A percentile compares a stretch with the other conserved stretches of the same genome.
Conservation (phyloP, 768 basidiomycete species). For the Boletus rubropictus region DNA sequence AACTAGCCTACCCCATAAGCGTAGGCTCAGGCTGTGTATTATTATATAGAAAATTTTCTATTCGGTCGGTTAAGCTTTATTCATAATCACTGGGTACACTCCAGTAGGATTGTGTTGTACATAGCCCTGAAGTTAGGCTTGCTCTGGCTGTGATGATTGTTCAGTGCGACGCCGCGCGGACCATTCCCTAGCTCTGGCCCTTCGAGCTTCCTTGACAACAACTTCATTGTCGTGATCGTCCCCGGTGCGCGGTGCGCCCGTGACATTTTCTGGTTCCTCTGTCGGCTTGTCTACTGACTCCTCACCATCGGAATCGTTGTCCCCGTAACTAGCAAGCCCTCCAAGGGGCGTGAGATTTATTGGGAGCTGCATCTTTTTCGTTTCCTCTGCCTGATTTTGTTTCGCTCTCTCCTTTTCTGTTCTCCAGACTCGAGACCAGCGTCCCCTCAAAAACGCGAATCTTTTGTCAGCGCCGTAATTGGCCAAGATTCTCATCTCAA, state of each 20-base stretch:
- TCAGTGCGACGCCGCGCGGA: conserved; percentile 42
- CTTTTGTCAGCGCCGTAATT: conserved; percentile 75
- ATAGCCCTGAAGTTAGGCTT: background rate
- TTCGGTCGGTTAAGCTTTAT: too few species aligned
- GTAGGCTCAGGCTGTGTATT: background rate
- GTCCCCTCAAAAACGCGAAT: conserved; percentile 77
- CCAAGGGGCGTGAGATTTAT: conserved; percentile 34
- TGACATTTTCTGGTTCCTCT: background rate
- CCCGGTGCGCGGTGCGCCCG: background rate
- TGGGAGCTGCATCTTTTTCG: conserved; percentile 13
- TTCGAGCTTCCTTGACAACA: conserved; percentile 40
- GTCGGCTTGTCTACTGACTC: conserved; percentile 27
- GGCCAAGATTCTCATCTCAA: conserved; percentile 85
- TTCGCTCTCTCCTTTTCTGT: conserved; percentile 45
- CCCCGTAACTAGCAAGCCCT: conserved; percentile 54
- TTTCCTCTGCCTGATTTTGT: conserved; percentile 22
- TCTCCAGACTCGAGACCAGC: conserved; percentile 66
- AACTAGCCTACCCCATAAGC: background rate
- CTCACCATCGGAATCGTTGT: conserved; percentile 42
- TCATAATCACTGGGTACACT: background rate
- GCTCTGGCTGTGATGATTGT: conserved; percentile 7
- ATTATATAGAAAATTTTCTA: background rate
- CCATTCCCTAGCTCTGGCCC: conserved; percentile 56
- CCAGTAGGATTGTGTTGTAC: background rate
- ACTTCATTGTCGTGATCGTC: conserved; percentile 5